Base-by-base conservation (phyloP, 1,284 basidiomycete genomes). In the Boletellus sp. region DNA sequence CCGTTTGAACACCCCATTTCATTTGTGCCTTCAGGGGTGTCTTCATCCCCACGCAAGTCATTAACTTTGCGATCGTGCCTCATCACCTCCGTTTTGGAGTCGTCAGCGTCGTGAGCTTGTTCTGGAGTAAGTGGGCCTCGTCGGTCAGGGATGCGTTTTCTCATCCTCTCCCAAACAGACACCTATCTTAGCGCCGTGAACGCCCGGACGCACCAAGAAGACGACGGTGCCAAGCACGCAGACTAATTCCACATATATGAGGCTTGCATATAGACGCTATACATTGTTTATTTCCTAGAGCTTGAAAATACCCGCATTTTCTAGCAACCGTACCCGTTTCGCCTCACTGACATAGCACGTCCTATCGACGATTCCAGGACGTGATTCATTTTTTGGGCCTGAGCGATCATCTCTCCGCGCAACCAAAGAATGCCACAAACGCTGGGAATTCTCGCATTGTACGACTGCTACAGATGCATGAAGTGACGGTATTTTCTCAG, bases 31-130 rank as follows among this genome's bases (percentile, higher is more conserved):
- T 28, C 57, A 86, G 84, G 86, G 76, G 71, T 13, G 89, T 92
- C 10, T 93, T 89, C 65, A 77, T 86, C 42, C 91, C 91, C 0
- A 82, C 89, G 0, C 91, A 93, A 65, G 67, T 89, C 50, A 72
- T 91, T 73, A 94, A 94, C 72, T 93, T 93, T 62, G 74, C 83
- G 13, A 22, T 93, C 46, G 80, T 93, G 1, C 92, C 91, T 0
- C 80, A 79, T 5, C 91, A 93, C 61, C 74, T 92, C 50, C 82
- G 91, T n/a, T 84, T 93, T 54, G 76, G 87, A 8, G 75, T 87
- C 19, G 80, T 92, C 26, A 82, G 91, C 62, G 78, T 86, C 15
- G 89, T 94, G 49, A 87, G 85, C 53, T 75, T 94, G 49, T 89
- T 91, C 72, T 93, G 91, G 92, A 93, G 87, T 90, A 62, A 47